Base-by-base conservation (phyloP, 257 asterid species). In the Solanum rostratum region DNA sequence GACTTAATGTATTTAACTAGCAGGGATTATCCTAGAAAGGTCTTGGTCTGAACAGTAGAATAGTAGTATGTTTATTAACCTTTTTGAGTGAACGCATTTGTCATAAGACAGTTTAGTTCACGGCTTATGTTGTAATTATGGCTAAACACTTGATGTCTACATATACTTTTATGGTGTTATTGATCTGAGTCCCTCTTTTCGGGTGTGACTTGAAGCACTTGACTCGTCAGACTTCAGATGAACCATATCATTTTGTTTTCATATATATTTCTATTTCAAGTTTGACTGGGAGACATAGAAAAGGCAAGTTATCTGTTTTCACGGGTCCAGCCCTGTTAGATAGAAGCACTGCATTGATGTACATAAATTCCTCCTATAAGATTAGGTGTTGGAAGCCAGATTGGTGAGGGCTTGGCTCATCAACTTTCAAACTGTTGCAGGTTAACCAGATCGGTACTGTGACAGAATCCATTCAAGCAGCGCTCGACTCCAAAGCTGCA, bases 381-480 rank as follows among this genome's bases (percentile, higher is more conserved):
- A 22, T 73, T 45, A 22, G 37, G 57, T 13, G 57, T 73, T 12
- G 43, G 15, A 46, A 74, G 22, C 8, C 41, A 20, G 43, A 33
- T 33, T 33, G 27, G 62, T 27, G 81, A 24, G 60, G 62, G 43
- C 62, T 50, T 50, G 82, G 82, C 82, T 78, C 82, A 78, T 50
- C 63, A 52, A 5, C 60, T 54, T 27, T 53, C 10, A 59, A 70
- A 57, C 27, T 2, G 68, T 83, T 89, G 87, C 95, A 96, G 99
- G 99, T 96, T 62, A 96, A 95, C 93, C 99, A 97, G 90, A 97
- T 97, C 65, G 99, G 99, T 66, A 93, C 95, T 0, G 97, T 97
- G 4, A 97, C 98, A n/a, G 99, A 97, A 90, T 97, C 99, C 45
- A 91, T 97, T 86, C 97, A 93, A 86, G 98, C 99, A 79, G 99